These are phyloP conservation scores for Alternaria longipes DNA, from an alignment of 2,329 filamentous ascomycete genomes.

Conservation along the genomic window DNA sequence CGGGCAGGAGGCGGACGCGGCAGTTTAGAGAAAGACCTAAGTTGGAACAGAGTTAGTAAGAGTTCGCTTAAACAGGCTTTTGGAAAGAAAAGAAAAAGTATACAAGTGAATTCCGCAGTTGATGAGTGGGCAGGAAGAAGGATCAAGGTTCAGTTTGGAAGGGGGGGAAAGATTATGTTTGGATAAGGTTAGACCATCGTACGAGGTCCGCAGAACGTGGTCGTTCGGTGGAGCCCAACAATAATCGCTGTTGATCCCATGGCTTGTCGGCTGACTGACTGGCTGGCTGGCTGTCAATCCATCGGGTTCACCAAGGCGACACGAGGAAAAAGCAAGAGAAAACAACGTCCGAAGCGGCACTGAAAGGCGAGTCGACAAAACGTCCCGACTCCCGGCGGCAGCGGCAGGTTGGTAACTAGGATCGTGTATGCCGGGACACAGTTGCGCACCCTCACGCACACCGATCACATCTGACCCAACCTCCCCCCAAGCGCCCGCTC, in stretches of 20 bases:
- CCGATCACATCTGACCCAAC: conserved; percentile 20
- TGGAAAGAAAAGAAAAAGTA: too few relatives aligned
- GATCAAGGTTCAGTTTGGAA: not conserved
- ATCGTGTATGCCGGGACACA: conserved; percentile 1
- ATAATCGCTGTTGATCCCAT: not conserved
- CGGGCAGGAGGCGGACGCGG: conserved; percentile 58
- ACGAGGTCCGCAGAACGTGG: not conserved
- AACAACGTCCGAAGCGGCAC: not conserved
- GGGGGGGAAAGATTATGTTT: not conserved
- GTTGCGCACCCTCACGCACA: conserved; percentile 16
- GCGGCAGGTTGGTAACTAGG: not conserved
- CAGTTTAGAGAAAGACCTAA: conserved; percentile 39
- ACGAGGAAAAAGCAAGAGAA: not conserved
- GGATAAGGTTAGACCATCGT: not conserved
- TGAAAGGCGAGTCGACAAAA: not conserved
- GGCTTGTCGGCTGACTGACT: too few relatives aligned
- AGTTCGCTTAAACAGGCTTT: too few relatives aligned
- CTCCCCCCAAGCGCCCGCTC: not conserved
- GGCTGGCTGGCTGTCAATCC: not conserved
- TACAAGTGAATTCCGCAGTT: conserved; percentile 5
- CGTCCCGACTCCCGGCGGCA: not conserved
- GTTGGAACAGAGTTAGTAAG: too few relatives aligned
- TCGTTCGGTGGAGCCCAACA: not conserved
- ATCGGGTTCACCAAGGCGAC: not conserved
- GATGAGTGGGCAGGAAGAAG: not conserved